phyloP scores from a whole-genome alignment of 2,329 filamentous ascomycete genomes.

The Fusarium phyllophilum region DNA sequence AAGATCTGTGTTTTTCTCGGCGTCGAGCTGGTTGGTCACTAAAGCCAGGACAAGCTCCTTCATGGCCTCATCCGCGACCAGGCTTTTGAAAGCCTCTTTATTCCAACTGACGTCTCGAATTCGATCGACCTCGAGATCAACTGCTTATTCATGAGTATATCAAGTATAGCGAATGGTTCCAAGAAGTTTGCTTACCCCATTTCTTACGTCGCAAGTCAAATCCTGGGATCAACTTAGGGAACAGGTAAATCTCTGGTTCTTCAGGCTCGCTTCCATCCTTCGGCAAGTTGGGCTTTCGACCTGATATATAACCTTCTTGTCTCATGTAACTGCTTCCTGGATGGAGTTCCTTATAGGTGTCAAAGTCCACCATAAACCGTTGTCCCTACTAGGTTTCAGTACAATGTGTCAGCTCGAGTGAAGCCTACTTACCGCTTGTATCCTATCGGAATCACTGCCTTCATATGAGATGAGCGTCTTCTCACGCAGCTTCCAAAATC shows the following conservation, averaged over 20 bases:
- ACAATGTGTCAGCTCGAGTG: rapidly evolving
- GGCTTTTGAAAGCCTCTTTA: background rate
- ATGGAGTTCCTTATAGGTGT: conserved; percentile 10
- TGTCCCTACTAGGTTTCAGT: background rate
- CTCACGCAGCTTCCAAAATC: background rate
- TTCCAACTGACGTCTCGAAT: conserved; percentile 11
- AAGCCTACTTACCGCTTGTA: background rate
- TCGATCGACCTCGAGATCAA: background rate
- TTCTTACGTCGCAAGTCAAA: conserved; percentile 14
- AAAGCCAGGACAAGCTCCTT: conserved; percentile 8
- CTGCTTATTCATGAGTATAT: background rate
- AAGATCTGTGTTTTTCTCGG: conserved; percentile 12
- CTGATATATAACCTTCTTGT: background rate
- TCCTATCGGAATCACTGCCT: background rate
- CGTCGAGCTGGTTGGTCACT: conserved; percentile 11
- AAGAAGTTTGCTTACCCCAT: background rate
- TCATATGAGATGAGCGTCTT: conserved; percentile 4
- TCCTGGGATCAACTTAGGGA: background rate
- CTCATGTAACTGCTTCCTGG: background rate
- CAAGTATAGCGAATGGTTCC: rapidly evolving
- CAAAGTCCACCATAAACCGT: conserved; percentile 17
- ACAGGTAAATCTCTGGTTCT: conserved; percentile 2
- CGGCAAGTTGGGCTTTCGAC: background rate
- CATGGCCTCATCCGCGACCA: background rate
- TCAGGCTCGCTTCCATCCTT: background rate